phyloP scores from a whole-genome alignment of 2,329 filamentous ascomycete species.

The Colletotrichum sp. region DNA sequence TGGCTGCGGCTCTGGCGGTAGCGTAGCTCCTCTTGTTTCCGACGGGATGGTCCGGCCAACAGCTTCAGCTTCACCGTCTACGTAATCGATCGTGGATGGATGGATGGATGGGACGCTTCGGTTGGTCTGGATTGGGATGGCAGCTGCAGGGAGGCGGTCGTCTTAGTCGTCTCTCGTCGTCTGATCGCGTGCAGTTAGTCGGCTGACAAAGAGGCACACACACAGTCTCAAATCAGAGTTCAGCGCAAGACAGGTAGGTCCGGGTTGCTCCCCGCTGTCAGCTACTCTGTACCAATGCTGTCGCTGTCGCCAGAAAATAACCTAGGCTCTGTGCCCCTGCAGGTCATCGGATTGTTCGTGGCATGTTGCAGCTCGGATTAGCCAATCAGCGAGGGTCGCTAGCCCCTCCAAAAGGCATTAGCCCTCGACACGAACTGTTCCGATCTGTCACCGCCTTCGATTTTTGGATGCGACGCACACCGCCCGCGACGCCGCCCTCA shows the following conservation, averaged over 20 bases:
- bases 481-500: background rate
- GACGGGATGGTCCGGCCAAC: background rate
- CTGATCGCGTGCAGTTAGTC: background rate
- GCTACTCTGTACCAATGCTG: background rate
- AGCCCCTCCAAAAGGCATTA: background rate
- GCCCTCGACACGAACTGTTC: background rate
- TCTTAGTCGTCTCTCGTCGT: background rate
- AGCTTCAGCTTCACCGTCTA: background rate
- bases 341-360: background rate
- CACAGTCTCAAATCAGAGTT: background rate
- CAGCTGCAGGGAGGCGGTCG: background rate
- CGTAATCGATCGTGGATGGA: background rate
- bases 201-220: conserved; percentile 1
- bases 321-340: background rate
- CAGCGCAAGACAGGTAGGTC: background rate
- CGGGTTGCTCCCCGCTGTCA: background rate
- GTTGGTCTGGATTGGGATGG: background rate
- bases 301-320: background rate
- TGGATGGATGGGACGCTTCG: background rate
- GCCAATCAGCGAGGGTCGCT: conserved; percentile 1
- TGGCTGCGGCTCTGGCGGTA: background rate
- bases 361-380: background rate
- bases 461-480: conserved; percentile 12
- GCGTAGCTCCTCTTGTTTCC: background rate
- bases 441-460: conserved; percentile 17